Conservation (phyloP, 2,329 filamentous ascomycete species). For the Fusarium sp. region DNA sequence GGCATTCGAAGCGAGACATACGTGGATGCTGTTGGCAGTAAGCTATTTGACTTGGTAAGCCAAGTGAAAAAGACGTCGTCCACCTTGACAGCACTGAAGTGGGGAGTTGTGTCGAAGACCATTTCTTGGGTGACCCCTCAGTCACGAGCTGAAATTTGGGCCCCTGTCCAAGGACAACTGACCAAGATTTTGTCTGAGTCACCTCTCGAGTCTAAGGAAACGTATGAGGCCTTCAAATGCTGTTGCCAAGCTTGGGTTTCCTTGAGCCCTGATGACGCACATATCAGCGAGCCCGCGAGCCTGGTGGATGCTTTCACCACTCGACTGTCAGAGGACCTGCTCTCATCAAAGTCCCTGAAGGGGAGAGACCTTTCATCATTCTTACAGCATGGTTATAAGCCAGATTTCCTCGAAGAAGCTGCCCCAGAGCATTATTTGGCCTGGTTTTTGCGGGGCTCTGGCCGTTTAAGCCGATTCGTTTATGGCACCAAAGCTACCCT, state of each 20-base stretch:
- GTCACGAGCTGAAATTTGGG: slow-evolving; percentile 50
- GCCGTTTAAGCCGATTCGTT: slow-evolving; percentile 46
- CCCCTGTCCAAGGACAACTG: slow-evolving; percentile 46
- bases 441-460: slow-evolving; percentile 50
- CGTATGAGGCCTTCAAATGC: slow-evolving; percentile 56
- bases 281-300: slow-evolving; percentile 44
- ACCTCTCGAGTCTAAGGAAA: slow-evolving; percentile 48
- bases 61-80: slow-evolving; percentile 46
- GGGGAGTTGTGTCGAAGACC: slow-evolving; percentile 52
- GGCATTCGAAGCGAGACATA: slow-evolving; percentile 56
- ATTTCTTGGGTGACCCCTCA: slow-evolving; percentile 49
- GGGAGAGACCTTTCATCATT: slow-evolving; percentile 33
- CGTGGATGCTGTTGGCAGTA: slow-evolving; percentile 54
- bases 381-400: slow-evolving; percentile 23
- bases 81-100: slow-evolving; percentile 51
- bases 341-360: slow-evolving; percentile 39
- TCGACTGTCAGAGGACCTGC: slow-evolving; percentile 47
- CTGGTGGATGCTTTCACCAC: slow-evolving; percentile 49
- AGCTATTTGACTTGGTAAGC: slow-evolving; percentile 51
- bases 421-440: slow-evolving; percentile 48
- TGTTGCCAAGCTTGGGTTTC: slow-evolving; percentile 52
- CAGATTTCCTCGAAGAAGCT: slow-evolving; percentile 42
- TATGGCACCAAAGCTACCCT: slow-evolving; percentile 40
- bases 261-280: slow-evolving; percentile 50
- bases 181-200: slow-evolving; percentile 48